Percentiles rank a stretch among this genome's conserved stretches.
phyloP scores from a whole-genome alignment of 176 grass and related monocot genomes.

The Luzula sylvatica region DNA sequence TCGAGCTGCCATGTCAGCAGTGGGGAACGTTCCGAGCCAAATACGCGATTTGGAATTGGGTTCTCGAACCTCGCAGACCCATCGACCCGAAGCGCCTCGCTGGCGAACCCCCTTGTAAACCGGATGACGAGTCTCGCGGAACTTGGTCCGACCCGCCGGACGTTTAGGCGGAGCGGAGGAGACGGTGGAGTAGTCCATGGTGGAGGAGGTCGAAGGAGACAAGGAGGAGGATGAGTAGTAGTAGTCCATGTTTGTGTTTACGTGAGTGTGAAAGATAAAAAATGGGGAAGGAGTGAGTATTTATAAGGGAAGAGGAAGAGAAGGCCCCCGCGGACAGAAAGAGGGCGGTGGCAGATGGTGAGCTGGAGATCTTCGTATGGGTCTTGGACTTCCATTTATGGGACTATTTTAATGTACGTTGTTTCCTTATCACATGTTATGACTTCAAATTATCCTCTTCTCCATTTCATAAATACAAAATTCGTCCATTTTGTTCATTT shows the following conservation, averaged over 20 bases:
- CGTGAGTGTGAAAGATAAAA: background rate
- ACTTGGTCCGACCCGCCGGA: conserved; percentile 61
- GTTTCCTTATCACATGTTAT: background rate
- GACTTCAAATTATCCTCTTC: too few relatives aligned
- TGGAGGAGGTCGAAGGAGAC: background rate
- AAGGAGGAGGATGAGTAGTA: conserved; percentile 8
- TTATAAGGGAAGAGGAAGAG: background rate
- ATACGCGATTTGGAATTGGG: conserved; percentile 83
- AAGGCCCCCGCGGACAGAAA: background rate
- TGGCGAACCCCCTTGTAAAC: conserved; percentile 64
- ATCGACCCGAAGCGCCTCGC: conserved; percentile 37
- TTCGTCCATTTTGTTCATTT: too few relatives aligned
- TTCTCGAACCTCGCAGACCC: conserved; percentile 76
- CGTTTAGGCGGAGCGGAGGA: conserved; percentile 62
- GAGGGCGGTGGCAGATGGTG: conserved; percentile 15
- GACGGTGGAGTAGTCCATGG: background rate
- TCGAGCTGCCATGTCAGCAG: conserved; percentile 53
- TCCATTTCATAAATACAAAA: too few relatives aligned
- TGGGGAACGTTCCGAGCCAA: conserved; percentile 68
- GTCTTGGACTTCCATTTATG: too few relatives aligned
- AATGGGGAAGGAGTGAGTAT: background rate
- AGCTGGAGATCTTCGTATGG: too few relatives aligned
- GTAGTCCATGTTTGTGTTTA: conserved; percentile 8
- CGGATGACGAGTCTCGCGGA: conserved; percentile 86
- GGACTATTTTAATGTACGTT: background rate